phyloP scores from a whole-genome alignment of 305 asterid genomes.

The Nicotiana rustica region DNA sequence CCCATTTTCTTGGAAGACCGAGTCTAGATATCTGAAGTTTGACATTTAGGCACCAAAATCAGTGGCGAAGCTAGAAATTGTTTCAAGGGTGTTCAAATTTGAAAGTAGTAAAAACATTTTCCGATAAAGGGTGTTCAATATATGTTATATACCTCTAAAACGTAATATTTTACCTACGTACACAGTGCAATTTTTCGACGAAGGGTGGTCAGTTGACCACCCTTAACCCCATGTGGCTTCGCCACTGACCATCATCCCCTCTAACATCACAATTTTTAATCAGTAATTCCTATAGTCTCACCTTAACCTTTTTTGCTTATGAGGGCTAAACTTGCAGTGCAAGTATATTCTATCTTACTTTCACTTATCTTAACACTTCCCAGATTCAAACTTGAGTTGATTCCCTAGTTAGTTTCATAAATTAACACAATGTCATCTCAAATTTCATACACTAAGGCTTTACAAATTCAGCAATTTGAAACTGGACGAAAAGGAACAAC shows the following conservation, averaged over 20 bases:
- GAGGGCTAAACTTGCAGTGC: slow-evolving; percentile 3
- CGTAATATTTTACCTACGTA: too few relatives aligned
- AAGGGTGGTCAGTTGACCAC: too few relatives aligned
- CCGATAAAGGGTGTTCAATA: too few relatives aligned
- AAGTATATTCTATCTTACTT: slow-evolving; percentile 1
- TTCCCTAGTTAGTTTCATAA: background rate
- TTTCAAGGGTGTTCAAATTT: too few relatives aligned
- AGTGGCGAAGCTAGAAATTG: too few relatives aligned
- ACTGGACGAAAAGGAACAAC: background rate
- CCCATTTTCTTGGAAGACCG: background rate
- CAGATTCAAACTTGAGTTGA: background rate
- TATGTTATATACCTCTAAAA: too few relatives aligned
- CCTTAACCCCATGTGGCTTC: too few relatives aligned
- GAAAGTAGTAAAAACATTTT: too few relatives aligned
- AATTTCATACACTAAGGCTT: too few relatives aligned
- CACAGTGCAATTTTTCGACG: too few relatives aligned
- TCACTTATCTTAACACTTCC: background rate
- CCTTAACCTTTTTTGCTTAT: slow-evolving; percentile 2
- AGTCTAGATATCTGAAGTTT: background rate
- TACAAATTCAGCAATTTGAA: slow-evolving; percentile 1
- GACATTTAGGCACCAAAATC: background rate
- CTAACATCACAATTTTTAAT: background rate
- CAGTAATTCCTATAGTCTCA: background rate
- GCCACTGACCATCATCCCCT: background rate
- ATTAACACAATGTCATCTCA: background rate